Evolutionary conservation across 441 rosid genomes (phyloP).

Genomic region (Sinapis alba): DNA sequence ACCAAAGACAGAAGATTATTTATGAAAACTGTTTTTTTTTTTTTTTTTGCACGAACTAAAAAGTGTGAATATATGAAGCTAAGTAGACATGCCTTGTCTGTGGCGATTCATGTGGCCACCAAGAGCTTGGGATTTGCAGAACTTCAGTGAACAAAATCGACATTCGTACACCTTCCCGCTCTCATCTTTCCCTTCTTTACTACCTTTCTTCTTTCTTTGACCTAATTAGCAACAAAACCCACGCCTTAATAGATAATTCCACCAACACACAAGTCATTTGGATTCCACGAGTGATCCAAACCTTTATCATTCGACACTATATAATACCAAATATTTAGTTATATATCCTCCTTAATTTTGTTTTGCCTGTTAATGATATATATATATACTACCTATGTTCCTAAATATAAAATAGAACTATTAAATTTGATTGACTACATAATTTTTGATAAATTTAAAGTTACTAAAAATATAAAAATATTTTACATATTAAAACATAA

Average conservation of each 20-base stretch:
- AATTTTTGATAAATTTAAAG: no score
- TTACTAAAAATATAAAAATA: no score
- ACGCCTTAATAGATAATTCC: slow-evolving; percentile 30
- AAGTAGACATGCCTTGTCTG: slow-evolving; percentile 76
- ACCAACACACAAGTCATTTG: not conserved
- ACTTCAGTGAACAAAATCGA: slow-evolving; percentile 99
- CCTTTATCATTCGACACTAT: not conserved
- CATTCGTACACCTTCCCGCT: slow-evolving; percentile 94
- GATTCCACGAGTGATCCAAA: not conserved
- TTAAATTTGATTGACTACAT: no score
- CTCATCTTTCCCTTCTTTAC: slow-evolving; percentile 86
- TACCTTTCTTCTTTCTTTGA: slow-evolving; percentile 76
- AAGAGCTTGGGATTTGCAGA: slow-evolving; percentile 99
- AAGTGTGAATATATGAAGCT: slow-evolving; percentile 19
- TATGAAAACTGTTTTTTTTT: not conserved
- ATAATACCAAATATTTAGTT: not conserved
- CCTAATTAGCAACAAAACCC: slow-evolving; percentile 39
- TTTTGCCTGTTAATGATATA: not conserved
- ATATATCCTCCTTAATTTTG: not conserved
- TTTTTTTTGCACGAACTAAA: slow-evolving; percentile 30
- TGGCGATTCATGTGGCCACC: slow-evolving; percentile 99
- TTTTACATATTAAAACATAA: no score
- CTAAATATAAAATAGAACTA: no score
- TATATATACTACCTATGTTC: no score
- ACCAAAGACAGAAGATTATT: slow-evolving; percentile 7